phyloP scores from a whole-genome alignment of 1,284 basidiomycete genomes.

The Naganishia cerealis region DNA sequence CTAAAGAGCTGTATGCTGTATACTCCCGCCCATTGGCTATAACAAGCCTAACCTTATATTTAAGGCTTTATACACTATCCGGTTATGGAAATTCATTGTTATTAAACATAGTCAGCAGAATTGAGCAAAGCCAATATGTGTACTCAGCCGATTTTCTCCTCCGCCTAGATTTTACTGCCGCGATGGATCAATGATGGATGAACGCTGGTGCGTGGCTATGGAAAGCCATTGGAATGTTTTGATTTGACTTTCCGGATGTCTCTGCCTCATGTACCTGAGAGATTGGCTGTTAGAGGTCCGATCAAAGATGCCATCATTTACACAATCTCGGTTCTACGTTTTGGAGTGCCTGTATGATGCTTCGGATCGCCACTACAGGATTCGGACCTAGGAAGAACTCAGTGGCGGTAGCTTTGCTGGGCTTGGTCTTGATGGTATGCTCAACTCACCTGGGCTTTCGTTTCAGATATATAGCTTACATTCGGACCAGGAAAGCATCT shows the following conservation, averaged over 20 bases:
- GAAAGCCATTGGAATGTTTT: neutral
- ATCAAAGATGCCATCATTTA: neutral
- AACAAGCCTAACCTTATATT: slow-evolving; percentile 24
- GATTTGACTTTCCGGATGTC: slow-evolving; percentile 22
- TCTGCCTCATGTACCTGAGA: neutral
- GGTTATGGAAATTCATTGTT: slow-evolving; percentile 15
- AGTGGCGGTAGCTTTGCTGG: slow-evolving; percentile 8
- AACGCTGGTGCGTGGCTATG: neutral
- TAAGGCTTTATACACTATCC: slow-evolving; percentile 3
- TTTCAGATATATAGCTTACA: slow-evolving; percentile 17
- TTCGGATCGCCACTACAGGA: neutral
- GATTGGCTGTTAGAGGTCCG: neutral
- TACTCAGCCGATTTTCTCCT: slow-evolving; percentile 8
- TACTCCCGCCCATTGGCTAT: neutral
- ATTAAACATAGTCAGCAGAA: slow-evolving; percentile 1
- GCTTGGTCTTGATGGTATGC: neutral
- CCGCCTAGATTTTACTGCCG: neutral
- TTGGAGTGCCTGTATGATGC: slow-evolving; percentile 6
- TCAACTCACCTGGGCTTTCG: neutral
- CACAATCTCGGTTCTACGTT: neutral
- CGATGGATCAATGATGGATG: neutral
- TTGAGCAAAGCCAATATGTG: neutral
- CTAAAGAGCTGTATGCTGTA: neutral
- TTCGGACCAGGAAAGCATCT: neutral
- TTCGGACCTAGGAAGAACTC: neutral